These are phyloP conservation scores for Dispira parvispora DNA, from an alignment of 192 early-diverging fungal species.

Conservation along the genomic window DNA sequence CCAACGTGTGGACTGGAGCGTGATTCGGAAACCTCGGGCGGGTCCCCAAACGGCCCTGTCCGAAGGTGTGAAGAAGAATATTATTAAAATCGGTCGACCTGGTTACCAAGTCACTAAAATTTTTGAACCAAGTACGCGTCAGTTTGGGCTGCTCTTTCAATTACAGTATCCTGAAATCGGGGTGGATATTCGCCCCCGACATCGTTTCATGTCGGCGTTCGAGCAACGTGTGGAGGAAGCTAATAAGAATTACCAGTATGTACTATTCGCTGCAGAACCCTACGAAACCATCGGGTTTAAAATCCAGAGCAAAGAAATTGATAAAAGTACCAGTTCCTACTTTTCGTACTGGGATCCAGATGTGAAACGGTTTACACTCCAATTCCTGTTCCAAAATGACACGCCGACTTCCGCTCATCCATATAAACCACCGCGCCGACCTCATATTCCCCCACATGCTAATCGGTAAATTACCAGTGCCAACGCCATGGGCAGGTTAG, in stretches of 20 bases:
- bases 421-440: too few relatives aligned
- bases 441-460: too few relatives aligned
- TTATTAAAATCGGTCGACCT: conserved; percentile 90
- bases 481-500: too few relatives aligned
- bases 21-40: conserved; percentile 13
- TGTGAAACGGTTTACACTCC: conserved; percentile 67
- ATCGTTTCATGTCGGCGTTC: conserved; percentile 94
- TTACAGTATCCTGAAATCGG: conserved; percentile 89
- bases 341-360: conserved; percentile 94
- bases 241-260: conserved; percentile 76
- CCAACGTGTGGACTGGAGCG: conserved; percentile 13
- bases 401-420: too few relatives aligned
- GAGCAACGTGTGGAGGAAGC: conserved; percentile 85
- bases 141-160: conserved; percentile 84
- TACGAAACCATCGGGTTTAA: conserved; percentile 93
- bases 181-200: conserved; percentile 63
- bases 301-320: conserved; percentile 85
- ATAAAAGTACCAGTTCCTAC: conserved; percentile 65
- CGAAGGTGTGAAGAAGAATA: conserved; percentile 35
- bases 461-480: too few relatives aligned
- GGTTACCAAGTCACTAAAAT: conserved; percentile 90
- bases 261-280: conserved; percentile 89
- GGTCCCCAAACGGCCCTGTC: conserved; percentile 9
- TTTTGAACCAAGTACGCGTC: conserved; percentile 67
- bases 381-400: conserved; percentile 79